Conservation (phyloP, 805 yeast genomes). For the Yarrowia osloensis region DNA sequence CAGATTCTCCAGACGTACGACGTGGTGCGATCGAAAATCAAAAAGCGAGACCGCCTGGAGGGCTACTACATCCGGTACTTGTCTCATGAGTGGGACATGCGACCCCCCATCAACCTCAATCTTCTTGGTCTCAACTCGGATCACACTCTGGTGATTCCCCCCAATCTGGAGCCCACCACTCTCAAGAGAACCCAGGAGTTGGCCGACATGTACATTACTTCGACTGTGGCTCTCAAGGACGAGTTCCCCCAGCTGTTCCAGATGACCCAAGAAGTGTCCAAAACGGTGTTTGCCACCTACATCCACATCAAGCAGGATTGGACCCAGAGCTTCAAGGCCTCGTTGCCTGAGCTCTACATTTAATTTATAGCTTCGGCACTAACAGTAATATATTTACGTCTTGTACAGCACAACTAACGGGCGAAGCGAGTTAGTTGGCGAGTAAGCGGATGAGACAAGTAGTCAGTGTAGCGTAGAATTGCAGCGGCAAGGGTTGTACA, state of each 20-base stretch:
- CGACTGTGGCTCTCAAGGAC: slow-evolving; percentile 18
- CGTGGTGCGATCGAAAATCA: slow-evolving; percentile 6
- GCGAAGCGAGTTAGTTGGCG: no score
- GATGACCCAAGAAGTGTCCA: slow-evolving; percentile 19
- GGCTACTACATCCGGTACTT: slow-evolving; percentile 28
- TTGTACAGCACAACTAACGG: no score
- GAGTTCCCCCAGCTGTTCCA: slow-evolving; percentile 22
- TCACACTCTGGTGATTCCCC: slow-evolving; percentile 6
- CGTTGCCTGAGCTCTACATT: slow-evolving; percentile 8
- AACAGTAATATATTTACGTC: background rate
- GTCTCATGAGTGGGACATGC: slow-evolving; percentile 24
- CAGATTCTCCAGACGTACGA: slow-evolving; percentile 23
- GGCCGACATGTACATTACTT: slow-evolving; percentile 13
- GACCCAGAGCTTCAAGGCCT: slow-evolving; percentile 14
- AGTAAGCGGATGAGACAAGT: no score
- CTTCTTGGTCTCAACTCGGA: slow-evolving; percentile 14
- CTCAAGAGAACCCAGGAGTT: slow-evolving; percentile 23
- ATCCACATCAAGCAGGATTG: slow-evolving; percentile 25
- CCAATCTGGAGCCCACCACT: slow-evolving; percentile 27
- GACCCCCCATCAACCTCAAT: slow-evolving; percentile 26
- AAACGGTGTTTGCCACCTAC: slow-evolving; percentile 15
- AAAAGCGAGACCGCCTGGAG: slow-evolving; percentile 23
- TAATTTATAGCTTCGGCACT: slow-evolving; percentile 25
- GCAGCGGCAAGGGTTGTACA: no score
- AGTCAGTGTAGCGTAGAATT: no score